Percentiles rank a stretch among this genome's conserved stretches.
These are phyloP conservation scores for Pleurotus tuber-regium DNA, from an alignment of 768 basidiomycete species.

Conservation along the genomic window DNA sequence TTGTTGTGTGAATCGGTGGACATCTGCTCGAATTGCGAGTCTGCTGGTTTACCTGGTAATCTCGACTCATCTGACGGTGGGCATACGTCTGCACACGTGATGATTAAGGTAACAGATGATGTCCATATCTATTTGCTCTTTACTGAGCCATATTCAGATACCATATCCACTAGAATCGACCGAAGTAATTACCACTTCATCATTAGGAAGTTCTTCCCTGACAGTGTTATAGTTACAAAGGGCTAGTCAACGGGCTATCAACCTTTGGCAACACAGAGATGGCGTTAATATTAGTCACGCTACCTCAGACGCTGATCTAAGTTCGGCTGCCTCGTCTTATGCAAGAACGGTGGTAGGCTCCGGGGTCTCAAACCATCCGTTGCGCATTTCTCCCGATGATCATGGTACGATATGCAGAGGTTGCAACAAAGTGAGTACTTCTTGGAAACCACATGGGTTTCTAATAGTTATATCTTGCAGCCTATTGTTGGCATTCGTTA, in stretches of 20 bases:
- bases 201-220: neutral
- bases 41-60: constrained; percentile 81
- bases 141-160: constrained; percentile 51
- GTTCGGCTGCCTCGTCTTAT: constrained; percentile 61
- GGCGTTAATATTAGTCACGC: constrained; percentile 56
- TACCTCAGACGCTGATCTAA: constrained; percentile 45
- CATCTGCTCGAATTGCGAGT: constrained; percentile 86
- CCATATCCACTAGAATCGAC: constrained; percentile 75
- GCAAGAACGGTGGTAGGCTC: constrained; percentile 66
- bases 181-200: constrained; percentile 41
- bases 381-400: constrained; percentile 37
- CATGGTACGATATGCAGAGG: constrained; percentile 62
- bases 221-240: constrained; percentile 48
- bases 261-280: constrained; percentile 77
- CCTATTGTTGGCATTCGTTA: constrained; percentile 76
- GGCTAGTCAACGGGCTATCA: constrained; percentile 70
- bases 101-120: constrained; percentile 73
- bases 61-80: constrained; percentile 75
- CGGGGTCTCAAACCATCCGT: constrained; percentile 29
- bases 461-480: constrained; percentile 31
- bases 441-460: neutral
- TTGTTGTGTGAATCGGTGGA: constrained; percentile 84
- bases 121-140: neutral
- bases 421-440: constrained; percentile 50
- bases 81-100: constrained; percentile 83